phyloP scores from a whole-genome alignment of 2,329 filamentous ascomycete species.

The Pestalotiopsis sp. region DNA sequence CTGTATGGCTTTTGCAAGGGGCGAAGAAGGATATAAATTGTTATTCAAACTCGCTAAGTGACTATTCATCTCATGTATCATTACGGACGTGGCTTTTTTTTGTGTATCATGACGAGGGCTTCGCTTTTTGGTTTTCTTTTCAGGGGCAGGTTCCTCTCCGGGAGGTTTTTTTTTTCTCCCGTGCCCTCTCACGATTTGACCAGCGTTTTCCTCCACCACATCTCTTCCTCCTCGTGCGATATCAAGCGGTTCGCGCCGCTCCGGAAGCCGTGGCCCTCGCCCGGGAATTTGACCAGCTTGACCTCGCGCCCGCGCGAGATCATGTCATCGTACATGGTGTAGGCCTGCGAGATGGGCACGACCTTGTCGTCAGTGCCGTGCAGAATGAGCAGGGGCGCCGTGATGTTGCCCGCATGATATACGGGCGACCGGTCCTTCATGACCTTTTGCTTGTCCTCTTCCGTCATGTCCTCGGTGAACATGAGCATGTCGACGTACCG shows the following conservation, averaged over 20 bases:
- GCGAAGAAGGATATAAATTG: neutral
- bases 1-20: neutral
- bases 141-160: neutral
- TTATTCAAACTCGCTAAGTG: neutral
- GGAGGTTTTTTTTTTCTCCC: neutral
- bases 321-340: conserved; percentile 52
- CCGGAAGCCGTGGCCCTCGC: conserved; percentile 54
- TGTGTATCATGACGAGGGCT: neutral
- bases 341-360: conserved; percentile 60
- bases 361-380: conserved; percentile 59
- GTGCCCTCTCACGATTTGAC: conserved; percentile 3
- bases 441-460: conserved; percentile 42
- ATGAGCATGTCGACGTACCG: conserved; percentile 52
- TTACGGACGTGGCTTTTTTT: neutral
- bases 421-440: conserved; percentile 52
- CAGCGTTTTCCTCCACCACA: conserved; percentile 47
- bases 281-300: conserved; percentile 48
- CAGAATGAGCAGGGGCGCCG: conserved; percentile 55
- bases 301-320: conserved; percentile 44
- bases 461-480: conserved; percentile 34
- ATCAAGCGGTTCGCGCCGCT: conserved; percentile 41
- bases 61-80: neutral
- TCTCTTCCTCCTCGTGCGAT: conserved; percentile 47
- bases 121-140: neutral
- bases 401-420: conserved; percentile 49